phyloP scores from a whole-genome alignment of 2,329 filamentous ascomycete species.

The Neurospora sp. region DNA sequence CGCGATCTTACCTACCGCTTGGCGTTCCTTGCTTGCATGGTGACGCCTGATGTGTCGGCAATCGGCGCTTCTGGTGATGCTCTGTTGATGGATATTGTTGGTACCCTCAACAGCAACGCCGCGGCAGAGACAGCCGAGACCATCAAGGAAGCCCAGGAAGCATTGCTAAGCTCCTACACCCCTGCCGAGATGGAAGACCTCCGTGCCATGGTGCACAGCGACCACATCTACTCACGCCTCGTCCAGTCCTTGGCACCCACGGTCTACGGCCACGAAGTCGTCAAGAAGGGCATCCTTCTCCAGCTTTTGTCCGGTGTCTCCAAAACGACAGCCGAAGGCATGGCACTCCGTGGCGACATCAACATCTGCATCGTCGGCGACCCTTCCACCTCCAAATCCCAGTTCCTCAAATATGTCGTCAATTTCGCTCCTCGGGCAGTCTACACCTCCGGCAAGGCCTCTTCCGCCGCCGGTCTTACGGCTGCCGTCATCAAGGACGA shows the following conservation, averaged over 20 bases:
- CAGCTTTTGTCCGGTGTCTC: slow-evolving; percentile 94
- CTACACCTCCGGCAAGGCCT: slow-evolving; percentile 96
- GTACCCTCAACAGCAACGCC: slow-evolving; percentile 65
- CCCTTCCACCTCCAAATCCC: slow-evolving; percentile 92
- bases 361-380: slow-evolving; percentile 98
- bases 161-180: slow-evolving; percentile 78
- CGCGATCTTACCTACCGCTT: slow-evolving; percentile 90
- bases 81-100: slow-evolving; percentile 75
- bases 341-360: slow-evolving; percentile 92
- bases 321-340: slow-evolving; percentile 86
- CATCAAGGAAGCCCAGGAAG: slow-evolving; percentile 79
- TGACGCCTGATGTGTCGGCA: slow-evolving; percentile 76
- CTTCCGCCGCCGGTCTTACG: slow-evolving; percentile 92
- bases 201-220: slow-evolving; percentile 84
- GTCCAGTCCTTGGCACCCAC: slow-evolving; percentile 93
- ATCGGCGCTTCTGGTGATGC: slow-evolving; percentile 65
- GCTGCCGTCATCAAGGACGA: slow-evolving; percentile 96
- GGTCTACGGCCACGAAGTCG: slow-evolving; percentile 93
- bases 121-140: slow-evolving; percentile 57
- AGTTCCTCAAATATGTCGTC: slow-evolving; percentile 97
- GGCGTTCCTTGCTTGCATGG: slow-evolving; percentile 96
- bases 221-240: slow-evolving; percentile 86
- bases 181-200: slow-evolving; percentile 83
- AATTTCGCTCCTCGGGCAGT: slow-evolving; percentile 93
- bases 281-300: slow-evolving; percentile 74